These are phyloP conservation scores for Eruca vesicaria DNA, from an alignment of 441 rosid species.

Conservation along the genomic window DNA sequence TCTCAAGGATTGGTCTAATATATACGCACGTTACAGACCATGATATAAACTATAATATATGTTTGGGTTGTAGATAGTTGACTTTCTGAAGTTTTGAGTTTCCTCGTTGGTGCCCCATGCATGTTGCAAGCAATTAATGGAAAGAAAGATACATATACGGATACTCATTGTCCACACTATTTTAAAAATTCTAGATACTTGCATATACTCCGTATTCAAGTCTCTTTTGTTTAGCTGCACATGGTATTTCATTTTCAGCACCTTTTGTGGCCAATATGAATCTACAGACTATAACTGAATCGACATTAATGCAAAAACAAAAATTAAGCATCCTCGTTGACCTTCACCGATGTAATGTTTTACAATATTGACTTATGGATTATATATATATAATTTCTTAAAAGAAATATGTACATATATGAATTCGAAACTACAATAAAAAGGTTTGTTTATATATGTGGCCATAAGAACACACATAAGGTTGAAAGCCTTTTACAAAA, in stretches of 20 bases:
- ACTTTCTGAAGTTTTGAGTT: neutral
- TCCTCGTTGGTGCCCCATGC: neutral
- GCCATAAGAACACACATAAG: too few species aligned
- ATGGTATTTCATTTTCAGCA: slow-evolving; percentile 3
- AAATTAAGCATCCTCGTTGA: neutral
- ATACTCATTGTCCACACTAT: neutral
- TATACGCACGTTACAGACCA: neutral
- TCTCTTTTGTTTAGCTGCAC: neutral
- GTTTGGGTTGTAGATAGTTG: neutral
- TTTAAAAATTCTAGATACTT: neutral
- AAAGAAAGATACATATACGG: neutral
- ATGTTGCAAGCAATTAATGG: neutral
- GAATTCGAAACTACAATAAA: neutral
- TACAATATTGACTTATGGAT: too few species aligned
- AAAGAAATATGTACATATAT: neutral
- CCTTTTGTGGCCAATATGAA: neutral
- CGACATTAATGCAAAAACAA: neutral
- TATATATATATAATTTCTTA: too few species aligned
- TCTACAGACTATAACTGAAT: neutral
- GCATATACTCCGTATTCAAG: neutral
- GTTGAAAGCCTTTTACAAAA: too few species aligned
- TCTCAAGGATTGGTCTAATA: neutral
- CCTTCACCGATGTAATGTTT: neutral
- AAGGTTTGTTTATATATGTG: neutral
- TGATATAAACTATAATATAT: neutral